Base-by-base conservation (phyloP, 2,329 filamentous ascomycete species). In the Xylariaceae sp. region DNA sequence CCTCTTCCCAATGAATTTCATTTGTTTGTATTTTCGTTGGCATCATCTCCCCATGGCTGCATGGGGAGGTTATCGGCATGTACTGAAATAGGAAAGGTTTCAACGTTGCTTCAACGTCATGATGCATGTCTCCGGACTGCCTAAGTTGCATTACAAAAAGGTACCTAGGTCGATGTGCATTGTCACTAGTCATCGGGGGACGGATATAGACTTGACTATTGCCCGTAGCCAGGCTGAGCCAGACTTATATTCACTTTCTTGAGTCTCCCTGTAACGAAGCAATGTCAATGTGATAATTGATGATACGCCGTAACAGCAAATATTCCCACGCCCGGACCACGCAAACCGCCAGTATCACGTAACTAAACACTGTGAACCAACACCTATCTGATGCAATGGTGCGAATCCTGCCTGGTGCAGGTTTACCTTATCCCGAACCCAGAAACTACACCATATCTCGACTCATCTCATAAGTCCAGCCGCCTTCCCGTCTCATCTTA, bases 401-500 rank as follows among this genome's bases (percentile, higher is more conserved):
- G 32, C 32, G 32, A 37, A 37, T 37, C 32, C 32, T 16, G 14
- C 7, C 32, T 7, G 5, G 12, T 16, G 32, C 14, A 20, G n/a
- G 21, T 12, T 12, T 42, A 40, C 19, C 12, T 16, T 26, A 26
- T 26, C 9, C 23, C 23, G 23, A 26, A 26, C 29, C 32, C 46
- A 20, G 7, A 23, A 23, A 45, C 47, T 61, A 57, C 20, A 57
- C 52, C 54, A 72, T 67, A 48, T 71, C 69, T 47, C 67, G 63
- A 26, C 71, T 70, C 66, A 72, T 73, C 47, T 75, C 77, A 71
- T 85, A 89, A 41, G 79, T 83, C 89, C 89, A 93, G 1, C 86
- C 88, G 1, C 89, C 89, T 57, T 91, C 87, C 57, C 85, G 78
- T 50, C 86, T 81, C 68, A 93, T 77, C 61, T 84, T 80, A 72